phyloP scores from a whole-genome alignment of 257 asterid species.

The Ligustrum vulgare region DNA sequence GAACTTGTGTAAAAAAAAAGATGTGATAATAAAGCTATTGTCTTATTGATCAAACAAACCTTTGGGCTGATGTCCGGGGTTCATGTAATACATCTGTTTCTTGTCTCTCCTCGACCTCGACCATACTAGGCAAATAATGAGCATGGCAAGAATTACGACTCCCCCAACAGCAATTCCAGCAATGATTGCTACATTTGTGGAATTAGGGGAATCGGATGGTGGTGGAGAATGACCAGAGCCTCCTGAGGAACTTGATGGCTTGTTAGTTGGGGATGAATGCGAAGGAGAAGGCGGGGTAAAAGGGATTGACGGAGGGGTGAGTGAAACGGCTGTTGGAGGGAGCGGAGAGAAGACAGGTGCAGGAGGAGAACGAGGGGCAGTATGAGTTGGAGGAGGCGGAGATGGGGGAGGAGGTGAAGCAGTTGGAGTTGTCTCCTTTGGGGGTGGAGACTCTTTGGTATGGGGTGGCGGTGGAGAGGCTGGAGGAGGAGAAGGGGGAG shows the following conservation, averaged over 20 bases:
- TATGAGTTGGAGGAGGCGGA: constrained; percentile 9
- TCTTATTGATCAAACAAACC: constrained; percentile 17
- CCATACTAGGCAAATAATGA: constrained; percentile 27
- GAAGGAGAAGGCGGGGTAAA: constrained; percentile 13
- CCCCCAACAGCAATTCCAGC: constrained; percentile 34
- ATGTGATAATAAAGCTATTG: not conserved
- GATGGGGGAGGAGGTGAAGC: not conserved
- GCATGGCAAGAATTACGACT: constrained; percentile 24
- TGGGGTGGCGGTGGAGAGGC: not conserved
- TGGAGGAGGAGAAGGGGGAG: not conserved
- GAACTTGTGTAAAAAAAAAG: no score
- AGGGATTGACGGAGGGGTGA: not conserved
- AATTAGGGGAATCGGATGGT: not conserved
- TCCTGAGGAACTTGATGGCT: constrained; percentile 11
- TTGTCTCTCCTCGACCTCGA: constrained; percentile 34
- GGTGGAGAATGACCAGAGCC: constrained; percentile 14
- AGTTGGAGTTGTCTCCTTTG: not conserved
- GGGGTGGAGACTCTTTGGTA: constrained; percentile 3
- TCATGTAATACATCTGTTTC: constrained; percentile 31
- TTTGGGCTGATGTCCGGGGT: constrained; percentile 30
- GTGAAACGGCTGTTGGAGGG: constrained; percentile 4
- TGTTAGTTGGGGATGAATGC: not conserved
- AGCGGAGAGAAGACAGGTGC: not conserved
- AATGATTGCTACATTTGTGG: constrained; percentile 10
- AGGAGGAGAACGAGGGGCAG: constrained; percentile 15